These are phyloP conservation scores for Triangularia verruculosa DNA, from an alignment of 2,329 filamentous ascomycete genomes.

Conservation along the genomic window DNA sequence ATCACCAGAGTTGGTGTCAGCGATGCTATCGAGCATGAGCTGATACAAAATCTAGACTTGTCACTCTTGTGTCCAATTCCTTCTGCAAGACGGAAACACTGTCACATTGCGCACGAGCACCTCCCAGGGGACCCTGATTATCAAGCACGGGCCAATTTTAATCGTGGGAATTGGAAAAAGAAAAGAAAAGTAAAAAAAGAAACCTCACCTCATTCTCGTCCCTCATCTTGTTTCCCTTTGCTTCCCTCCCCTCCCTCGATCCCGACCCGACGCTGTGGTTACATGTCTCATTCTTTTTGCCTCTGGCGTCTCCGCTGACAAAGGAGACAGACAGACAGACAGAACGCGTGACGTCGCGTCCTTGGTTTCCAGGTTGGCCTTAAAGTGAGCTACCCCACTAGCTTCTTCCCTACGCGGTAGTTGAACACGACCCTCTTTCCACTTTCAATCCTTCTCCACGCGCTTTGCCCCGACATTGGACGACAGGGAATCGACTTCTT, in stretches of 20 bases:
- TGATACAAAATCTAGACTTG: neutral
- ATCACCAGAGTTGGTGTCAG: neutral
- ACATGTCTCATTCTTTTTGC: neutral
- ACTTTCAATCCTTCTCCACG: neutral
- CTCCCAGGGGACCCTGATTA: neutral
- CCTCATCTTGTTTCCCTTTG: neutral
- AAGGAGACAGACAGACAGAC: no score
- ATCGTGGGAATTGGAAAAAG: neutral
- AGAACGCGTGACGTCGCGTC: constrained; percentile 3
- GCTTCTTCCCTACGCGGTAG: neutral
- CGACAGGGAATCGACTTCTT: constrained; percentile 1
- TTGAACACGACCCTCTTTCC: neutral
- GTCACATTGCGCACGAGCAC: constrained; percentile 8
- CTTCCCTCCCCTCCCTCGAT: neutral
- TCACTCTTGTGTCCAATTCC: neutral
- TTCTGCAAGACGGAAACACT: neutral
- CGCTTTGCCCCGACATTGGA: constrained; percentile 2
- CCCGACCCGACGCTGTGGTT: neutral
- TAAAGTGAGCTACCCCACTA: neutral
- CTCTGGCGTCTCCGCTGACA: no score
- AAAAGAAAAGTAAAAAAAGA: neutral
- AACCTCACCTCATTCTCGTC: neutral
- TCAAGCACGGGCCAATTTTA: neutral
- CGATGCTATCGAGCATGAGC: neutral
- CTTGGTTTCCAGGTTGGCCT: neutral